phyloP scores from a whole-genome alignment of 768 basidiomycete genomes.

The Suillus plorans region DNA sequence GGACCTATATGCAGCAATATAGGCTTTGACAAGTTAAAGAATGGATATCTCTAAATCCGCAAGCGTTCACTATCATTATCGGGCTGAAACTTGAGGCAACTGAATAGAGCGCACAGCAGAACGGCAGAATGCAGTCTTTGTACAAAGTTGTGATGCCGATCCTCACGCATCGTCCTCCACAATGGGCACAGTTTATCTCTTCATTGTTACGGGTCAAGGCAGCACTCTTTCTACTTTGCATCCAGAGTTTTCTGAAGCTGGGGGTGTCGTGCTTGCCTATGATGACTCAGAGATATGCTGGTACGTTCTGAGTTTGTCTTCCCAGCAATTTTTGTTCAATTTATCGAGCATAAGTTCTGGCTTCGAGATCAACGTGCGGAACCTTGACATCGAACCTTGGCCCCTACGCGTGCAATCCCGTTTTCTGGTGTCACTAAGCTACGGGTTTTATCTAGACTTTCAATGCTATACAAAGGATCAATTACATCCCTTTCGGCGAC shows the following conservation, averaged over 20 bases:
- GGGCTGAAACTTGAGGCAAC: not conserved
- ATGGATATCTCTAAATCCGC: not conserved
- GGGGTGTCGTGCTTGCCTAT: slow-evolving; percentile 18
- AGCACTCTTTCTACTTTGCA: not conserved
- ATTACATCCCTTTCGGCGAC: slow-evolving; percentile 38
- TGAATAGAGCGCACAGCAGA: not conserved
- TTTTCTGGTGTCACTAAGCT: slow-evolving; percentile 53
- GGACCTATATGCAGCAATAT: not conserved
- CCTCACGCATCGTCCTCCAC: not conserved
- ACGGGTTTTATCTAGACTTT: slow-evolving; percentile 46
- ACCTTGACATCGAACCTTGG: slow-evolving; percentile 49
- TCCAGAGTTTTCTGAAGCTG: not conserved
- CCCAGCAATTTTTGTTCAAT: not conserved
- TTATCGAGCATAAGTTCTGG: slow-evolving; percentile 41
- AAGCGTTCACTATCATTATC: not conserved
- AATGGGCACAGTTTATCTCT: not conserved
- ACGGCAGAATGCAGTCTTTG: not conserved
- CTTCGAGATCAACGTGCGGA: slow-evolving; percentile 47
- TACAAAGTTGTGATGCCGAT: not conserved
- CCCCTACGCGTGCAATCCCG: slow-evolving; percentile 44
- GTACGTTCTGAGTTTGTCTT: slow-evolving; percentile 28
- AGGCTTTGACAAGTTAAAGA: not conserved
- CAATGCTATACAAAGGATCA: slow-evolving; percentile 48
- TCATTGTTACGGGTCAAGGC: not conserved
- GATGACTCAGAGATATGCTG: slow-evolving; percentile 55